A percentile compares a stretch with the other conserved stretches of the same genome.
phyloP scores from a whole-genome alignment of 805 yeast species.

The Teunomyces funiuensis region DNA sequence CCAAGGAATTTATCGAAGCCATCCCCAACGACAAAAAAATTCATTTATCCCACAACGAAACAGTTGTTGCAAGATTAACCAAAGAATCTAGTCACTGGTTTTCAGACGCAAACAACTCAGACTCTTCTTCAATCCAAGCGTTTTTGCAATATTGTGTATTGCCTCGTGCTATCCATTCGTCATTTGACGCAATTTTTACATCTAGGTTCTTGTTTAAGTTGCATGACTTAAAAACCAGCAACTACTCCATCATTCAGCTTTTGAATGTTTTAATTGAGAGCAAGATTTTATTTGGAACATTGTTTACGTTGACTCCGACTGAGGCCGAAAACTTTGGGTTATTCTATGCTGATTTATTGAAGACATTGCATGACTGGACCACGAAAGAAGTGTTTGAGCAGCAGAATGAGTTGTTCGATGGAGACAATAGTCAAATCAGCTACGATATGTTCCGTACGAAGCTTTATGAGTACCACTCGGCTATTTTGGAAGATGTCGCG shows the following conservation, averaged over 20 bases:
- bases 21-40: slow-evolving; percentile 41
- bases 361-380: slow-evolving; percentile 46
- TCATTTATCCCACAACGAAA: slow-evolving; percentile 45
- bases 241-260: slow-evolving; percentile 38
- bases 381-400: slow-evolving; percentile 27
- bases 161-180: slow-evolving; percentile 76
- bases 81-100: slow-evolving; percentile 43
- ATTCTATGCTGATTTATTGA: slow-evolving; percentile 59
- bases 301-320: slow-evolving; percentile 67
- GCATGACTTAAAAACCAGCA: slow-evolving; percentile 36
- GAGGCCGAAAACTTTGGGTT: slow-evolving; percentile 85
- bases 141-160: slow-evolving; percentile 66
- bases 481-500: slow-evolving; percentile 44
- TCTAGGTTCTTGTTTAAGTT: slow-evolving; percentile 59
- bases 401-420: slow-evolving; percentile 10
- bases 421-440: slow-evolving; percentile 9
- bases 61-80: slow-evolving; percentile 25
- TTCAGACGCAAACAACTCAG: slow-evolving; percentile 3
- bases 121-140: slow-evolving; percentile 4
- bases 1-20: slow-evolving; percentile 22
- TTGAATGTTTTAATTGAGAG: slow-evolving; percentile 49
- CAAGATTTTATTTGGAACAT: slow-evolving; percentile 52
- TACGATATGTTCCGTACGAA: slow-evolving; percentile 38
- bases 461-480: slow-evolving; percentile 57
- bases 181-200: slow-evolving; percentile 75